These are phyloP conservation scores for Aureobasidium sp. DNA, from an alignment of 2,329 filamentous ascomycete species.

Conservation along the genomic window DNA sequence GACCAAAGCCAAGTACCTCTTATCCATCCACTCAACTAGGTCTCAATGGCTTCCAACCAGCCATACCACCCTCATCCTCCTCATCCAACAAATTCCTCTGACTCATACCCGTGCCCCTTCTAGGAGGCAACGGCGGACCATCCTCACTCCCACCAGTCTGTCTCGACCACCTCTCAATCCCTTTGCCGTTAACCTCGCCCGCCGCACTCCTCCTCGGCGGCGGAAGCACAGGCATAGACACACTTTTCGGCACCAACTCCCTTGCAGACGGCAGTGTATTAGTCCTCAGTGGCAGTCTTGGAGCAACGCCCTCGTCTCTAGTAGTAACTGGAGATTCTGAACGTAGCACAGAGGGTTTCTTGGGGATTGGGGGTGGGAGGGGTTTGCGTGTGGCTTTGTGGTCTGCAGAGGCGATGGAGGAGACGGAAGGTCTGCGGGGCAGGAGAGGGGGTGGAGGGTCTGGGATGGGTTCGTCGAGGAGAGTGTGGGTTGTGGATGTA, in stretches of 20 bases:
- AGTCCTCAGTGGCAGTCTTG: constrained; percentile 19
- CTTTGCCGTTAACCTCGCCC: not conserved
- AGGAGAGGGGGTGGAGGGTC: not conserved
- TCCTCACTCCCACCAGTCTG: not conserved
- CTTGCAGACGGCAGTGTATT: constrained; percentile 17
- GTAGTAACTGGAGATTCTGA: constrained; percentile 22
- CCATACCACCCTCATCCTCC: constrained; percentile 22
- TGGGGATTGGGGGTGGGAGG: constrained; percentile 27
- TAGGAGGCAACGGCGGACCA: constrained; percentile 22
- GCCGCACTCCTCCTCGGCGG: constrained; percentile 9
- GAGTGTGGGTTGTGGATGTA: not conserved
- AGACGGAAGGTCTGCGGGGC: no score
- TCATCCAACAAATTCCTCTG: constrained; percentile 26
- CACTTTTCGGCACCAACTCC: not conserved
- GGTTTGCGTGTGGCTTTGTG: constrained; percentile 12
- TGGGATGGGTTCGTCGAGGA: not conserved
- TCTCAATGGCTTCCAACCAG: constrained; percentile 27
- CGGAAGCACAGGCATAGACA: constrained; percentile 10
- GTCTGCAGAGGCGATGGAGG: not conserved
- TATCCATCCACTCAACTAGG: constrained; percentile 16
- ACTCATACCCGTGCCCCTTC: constrained; percentile 19
- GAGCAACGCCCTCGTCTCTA: constrained; percentile 11
- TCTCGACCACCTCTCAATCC: not conserved
- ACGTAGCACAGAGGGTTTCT: constrained; percentile 28
- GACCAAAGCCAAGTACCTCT: not conserved